Conservation (phyloP, 2,329 filamentous ascomycete genomes). For the Colletotrichum kahawae region DNA sequence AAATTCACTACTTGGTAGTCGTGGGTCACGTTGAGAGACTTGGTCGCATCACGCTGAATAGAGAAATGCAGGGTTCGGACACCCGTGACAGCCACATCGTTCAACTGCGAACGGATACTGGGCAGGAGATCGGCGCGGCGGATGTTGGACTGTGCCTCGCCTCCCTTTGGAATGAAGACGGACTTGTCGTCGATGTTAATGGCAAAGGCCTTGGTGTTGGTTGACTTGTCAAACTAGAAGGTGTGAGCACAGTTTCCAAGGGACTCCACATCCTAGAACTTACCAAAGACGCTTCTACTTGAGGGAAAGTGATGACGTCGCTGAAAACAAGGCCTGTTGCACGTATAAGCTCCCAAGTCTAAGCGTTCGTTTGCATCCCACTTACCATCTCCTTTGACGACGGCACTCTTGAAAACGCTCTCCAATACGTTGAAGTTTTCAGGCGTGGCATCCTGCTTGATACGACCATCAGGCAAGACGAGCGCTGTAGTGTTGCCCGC, state of each 20-base stretch:
- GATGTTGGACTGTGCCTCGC: conserved; percentile 47
- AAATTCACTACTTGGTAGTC: conserved; percentile 41
- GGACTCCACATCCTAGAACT: neutral
- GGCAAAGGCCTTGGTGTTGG: conserved; percentile 24
- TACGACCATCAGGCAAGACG: conserved; percentile 25
- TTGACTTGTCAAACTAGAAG: conserved; percentile 18
- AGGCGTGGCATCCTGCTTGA: conserved; percentile 19
- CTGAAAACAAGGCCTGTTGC: conserved; percentile 16
- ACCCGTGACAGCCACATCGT: conserved; percentile 44
- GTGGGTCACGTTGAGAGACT: conserved; percentile 49
- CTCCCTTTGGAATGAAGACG: conserved; percentile 41
- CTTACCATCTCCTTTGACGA: conserved; percentile 28
- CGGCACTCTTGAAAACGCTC: conserved; percentile 28
- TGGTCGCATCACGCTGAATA: conserved; percentile 43
- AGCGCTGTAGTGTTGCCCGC: neutral
- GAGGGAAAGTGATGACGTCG: conserved; percentile 20
- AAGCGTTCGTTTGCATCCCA: neutral
- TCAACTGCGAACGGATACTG: conserved; percentile 36
- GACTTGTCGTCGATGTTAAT: conserved; percentile 39
- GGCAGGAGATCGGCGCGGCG: conserved; percentile 50
- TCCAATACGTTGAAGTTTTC: conserved; percentile 26
- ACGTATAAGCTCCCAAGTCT: neutral
- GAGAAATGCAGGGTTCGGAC: conserved; percentile 52
- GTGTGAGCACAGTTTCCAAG: neutral
- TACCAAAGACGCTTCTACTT: conserved; percentile 15